A percentile compares a stretch with the other conserved stretches of the same genome.
These are phyloP conservation scores for Aspergillus hortae DNA, from an alignment of 2,329 filamentous ascomycete genomes.

Conservation along the genomic window DNA sequence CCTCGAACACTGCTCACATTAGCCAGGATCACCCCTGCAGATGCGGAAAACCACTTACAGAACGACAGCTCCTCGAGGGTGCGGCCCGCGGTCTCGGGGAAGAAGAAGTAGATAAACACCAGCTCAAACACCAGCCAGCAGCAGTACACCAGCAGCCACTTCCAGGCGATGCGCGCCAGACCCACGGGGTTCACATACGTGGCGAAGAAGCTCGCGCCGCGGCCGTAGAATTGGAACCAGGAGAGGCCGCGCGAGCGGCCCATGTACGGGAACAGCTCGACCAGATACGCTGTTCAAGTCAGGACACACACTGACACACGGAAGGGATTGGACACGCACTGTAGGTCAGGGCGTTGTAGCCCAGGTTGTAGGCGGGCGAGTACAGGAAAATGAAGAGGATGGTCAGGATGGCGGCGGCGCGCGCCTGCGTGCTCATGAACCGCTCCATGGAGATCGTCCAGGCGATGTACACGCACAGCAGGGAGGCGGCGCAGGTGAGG, in stretches of 20 bases:
- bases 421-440: constrained; percentile 31
- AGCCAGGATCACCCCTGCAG: constrained; percentile 3
- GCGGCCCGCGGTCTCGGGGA: constrained; percentile 41
- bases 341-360: constrained; percentile 62
- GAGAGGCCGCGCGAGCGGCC: constrained; percentile 58
- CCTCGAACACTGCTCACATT: constrained; percentile 34
- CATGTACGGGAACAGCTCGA: constrained; percentile 59
- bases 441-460: constrained; percentile 51
- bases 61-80: constrained; percentile 48
- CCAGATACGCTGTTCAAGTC: constrained; percentile 40
- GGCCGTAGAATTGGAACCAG: constrained; percentile 54
- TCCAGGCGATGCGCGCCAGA: constrained; percentile 43
- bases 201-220: constrained; percentile 49
- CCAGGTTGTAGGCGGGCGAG: constrained; percentile 59
- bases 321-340: constrained; percentile 9
- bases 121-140: constrained; percentile 42
- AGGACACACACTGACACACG: not conserved
- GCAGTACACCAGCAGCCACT: constrained; percentile 44
- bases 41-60: constrained; percentile 26
- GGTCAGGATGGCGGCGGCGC: constrained; percentile 37
- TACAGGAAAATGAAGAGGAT: constrained; percentile 62
- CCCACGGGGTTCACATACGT: constrained; percentile 48
- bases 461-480: constrained; percentile 53
- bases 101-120: constrained; percentile 43
- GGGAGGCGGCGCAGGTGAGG: constrained; percentile 47